Percentiles rank a stretch among this genome's conserved stretches.
phyloP scores from a whole-genome alignment of 768 basidiomycete genomes.

The Tricholoma terreum region DNA sequence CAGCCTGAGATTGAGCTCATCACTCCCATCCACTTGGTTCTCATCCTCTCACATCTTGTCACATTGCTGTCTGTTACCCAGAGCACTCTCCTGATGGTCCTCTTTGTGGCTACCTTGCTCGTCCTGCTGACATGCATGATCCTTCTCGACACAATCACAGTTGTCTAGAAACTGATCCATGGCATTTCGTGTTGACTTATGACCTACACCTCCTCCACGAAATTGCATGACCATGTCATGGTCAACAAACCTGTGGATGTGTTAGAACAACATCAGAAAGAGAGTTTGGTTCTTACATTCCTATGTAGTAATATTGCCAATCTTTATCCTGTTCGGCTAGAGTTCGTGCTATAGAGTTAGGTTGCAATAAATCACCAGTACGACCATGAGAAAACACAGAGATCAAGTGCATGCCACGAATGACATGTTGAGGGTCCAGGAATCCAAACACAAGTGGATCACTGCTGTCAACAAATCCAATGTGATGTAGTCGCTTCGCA shows the following conservation, averaged over 20 bases:
- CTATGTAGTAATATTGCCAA: neutral
- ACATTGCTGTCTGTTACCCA: no score
- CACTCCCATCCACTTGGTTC: neutral
- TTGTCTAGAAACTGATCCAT: neutral
- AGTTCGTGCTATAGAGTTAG: neutral
- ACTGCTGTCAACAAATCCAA: neutral
- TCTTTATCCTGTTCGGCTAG: neutral
- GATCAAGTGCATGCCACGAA: slow-evolving; percentile 25
- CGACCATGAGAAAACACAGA: slow-evolving; percentile 15
- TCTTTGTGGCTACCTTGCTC: no score
- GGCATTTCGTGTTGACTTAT: neutral
- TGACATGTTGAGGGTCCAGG: slow-evolving; percentile 22
- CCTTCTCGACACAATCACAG: neutral
- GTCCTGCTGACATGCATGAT: no score
- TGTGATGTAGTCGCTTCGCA: neutral
- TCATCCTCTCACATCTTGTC: neutral
- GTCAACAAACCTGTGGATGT: neutral
- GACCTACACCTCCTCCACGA: neutral
- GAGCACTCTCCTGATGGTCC: no score
- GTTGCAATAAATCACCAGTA: neutral
- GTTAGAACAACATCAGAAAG: neutral
- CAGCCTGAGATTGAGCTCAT: no score
- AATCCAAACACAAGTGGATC: slow-evolving; percentile 25
- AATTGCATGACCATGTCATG: neutral
- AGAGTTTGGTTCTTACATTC: neutral